Percentiles rank a stretch among this genome's conserved stretches.
phyloP scores from a whole-genome alignment of 1,139 yeast genomes.

The Kluyveromyces sp. region DNA sequence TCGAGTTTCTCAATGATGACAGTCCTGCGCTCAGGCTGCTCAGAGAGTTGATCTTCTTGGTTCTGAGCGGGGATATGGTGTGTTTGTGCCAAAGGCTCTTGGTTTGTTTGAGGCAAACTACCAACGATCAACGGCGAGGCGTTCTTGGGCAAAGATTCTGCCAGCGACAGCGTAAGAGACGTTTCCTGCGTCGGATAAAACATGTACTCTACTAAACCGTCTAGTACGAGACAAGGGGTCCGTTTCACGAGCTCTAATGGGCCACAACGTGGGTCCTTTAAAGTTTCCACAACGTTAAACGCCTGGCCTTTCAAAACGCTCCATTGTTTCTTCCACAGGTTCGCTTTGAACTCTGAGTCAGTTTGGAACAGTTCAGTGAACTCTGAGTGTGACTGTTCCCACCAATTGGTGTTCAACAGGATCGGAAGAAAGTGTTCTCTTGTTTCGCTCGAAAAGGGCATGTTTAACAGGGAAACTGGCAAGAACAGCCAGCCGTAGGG shows the following conservation, averaged over 20 bases:
- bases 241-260: constrained; percentile 62
- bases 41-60: neutral
- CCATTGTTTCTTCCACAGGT: constrained; percentile 64
- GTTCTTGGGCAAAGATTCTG: constrained; percentile 11
- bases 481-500: constrained; percentile 76
- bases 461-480: constrained; percentile 58
- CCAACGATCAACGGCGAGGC: constrained; percentile 15
- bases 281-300: constrained; percentile 62
- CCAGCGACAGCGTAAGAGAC: constrained; percentile 32
- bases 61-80: neutral
- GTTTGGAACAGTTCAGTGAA: constrained; percentile 45
- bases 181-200: constrained; percentile 2
- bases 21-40: constrained; percentile 26
- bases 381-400: constrained; percentile 52
- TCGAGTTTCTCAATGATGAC: constrained; percentile 61
- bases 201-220: constrained; percentile 44
- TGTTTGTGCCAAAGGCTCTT: neutral
- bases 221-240: constrained; percentile 51
- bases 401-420: constrained; percentile 59
- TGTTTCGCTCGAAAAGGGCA: constrained; percentile 55
- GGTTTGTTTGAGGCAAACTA: neutral
- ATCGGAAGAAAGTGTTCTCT: constrained; percentile 53
- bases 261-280: constrained; percentile 52
- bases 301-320: constrained; percentile 76
- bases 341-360: constrained; percentile 56